phyloP scores from a whole-genome alignment of 129 eudicot species.

The Pulicaria dysenterica region DNA sequence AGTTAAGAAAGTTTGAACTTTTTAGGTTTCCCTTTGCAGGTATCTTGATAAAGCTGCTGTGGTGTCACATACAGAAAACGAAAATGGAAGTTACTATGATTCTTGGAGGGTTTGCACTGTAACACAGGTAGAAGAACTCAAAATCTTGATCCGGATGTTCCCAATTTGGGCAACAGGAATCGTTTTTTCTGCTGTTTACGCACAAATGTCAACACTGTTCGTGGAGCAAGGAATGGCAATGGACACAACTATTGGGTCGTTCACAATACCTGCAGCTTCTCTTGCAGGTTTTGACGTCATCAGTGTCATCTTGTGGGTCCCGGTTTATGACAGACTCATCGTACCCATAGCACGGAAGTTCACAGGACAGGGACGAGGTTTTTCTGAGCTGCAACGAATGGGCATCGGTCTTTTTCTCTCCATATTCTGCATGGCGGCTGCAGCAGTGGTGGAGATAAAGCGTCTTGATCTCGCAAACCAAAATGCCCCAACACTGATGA shows the following conservation, averaged over 20 bases:
- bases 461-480: conserved; percentile 35
- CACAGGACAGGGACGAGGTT: conserved; percentile 37
- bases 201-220: conserved; percentile 58
- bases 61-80: conserved; percentile 25
- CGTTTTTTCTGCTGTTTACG: conserved; percentile 54
- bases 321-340: conserved; percentile 48
- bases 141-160: conserved; percentile 49
- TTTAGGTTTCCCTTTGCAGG: conserved; percentile 22
- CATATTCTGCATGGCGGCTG: conserved; percentile 37
- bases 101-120: conserved; percentile 52
- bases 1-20: background rate
- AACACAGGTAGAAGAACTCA: conserved; percentile 62
- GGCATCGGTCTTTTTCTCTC: conserved; percentile 44
- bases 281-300: conserved; percentile 45
- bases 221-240: conserved; percentile 56
- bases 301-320: conserved; percentile 51
- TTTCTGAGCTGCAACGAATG: conserved; percentile 46
- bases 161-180: conserved; percentile 66
- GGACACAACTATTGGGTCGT: conserved; percentile 46
- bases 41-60: conserved; percentile 61
- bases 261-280: conserved; percentile 52
- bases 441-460: conserved; percentile 38
- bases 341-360: conserved; percentile 42
- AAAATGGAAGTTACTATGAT: conserved; percentile 16
- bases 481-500: conserved; percentile 31